These are phyloP conservation scores for Thymus mandschuricus DNA, from an alignment of 257 asterid genomes.

Conservation along the genomic window DNA sequence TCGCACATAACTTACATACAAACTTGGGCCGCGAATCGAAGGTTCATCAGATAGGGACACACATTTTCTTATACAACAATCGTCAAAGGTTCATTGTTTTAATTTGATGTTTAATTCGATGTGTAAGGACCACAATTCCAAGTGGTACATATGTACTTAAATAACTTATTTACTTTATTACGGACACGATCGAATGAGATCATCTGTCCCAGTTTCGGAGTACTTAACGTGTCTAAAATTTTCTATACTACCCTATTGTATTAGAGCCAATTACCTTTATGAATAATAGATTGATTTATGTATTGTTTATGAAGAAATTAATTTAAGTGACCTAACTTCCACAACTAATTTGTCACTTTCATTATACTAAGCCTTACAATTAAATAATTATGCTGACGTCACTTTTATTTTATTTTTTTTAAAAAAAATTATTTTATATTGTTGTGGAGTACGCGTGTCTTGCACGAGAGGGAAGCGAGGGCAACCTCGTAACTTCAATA, in stretches of 20 bases:
- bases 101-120: too few relatives aligned
- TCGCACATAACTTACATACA: too few relatives aligned
- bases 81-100: too few relatives aligned
- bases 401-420: too few relatives aligned
- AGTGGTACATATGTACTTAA: too few relatives aligned
- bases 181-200: too few relatives aligned
- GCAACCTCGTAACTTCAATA: slow-evolving; percentile 6
- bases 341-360: slow-evolving; percentile 1
- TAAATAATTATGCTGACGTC: not conserved
- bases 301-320: not conserved
- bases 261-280: not conserved
- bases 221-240: not conserved
- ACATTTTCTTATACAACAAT: too few relatives aligned
- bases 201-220: too few relatives aligned
- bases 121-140: too few relatives aligned
- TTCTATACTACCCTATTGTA: not conserved
- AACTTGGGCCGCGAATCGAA: too few relatives aligned
- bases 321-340: not conserved
- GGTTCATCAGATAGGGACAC: too few relatives aligned
- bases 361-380: not conserved
- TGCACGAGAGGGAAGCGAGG: slow-evolving; percentile 3
- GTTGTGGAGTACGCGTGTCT: not conserved
- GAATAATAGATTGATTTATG: not conserved
- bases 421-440: not conserved
- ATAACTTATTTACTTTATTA: too few relatives aligned